Evolutionary conservation across 306 rosid genomes (phyloP).

Genomic region (Pueraria montana): DNA sequence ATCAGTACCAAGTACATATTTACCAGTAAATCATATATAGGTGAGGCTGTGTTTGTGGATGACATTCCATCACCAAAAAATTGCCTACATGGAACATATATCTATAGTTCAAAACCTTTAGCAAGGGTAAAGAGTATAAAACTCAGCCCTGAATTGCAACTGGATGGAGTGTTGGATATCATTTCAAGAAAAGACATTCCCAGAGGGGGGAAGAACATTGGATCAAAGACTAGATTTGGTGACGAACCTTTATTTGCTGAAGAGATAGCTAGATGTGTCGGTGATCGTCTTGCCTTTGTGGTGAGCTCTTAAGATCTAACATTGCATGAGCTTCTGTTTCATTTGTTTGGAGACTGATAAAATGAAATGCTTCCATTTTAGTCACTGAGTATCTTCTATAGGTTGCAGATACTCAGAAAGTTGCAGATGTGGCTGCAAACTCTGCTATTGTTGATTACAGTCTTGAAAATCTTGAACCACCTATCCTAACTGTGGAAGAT

Average conservation of each 20-base stretch:
- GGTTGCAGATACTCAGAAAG: constrained; percentile 95
- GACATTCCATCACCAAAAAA: constrained; percentile 86
- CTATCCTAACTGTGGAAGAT: constrained; percentile 82
- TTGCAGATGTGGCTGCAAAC: constrained; percentile 78
- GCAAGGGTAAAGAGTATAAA: constrained; percentile 69
- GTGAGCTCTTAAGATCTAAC: constrained; percentile 56
- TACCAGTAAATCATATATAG: constrained; percentile 54
- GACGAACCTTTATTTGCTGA: constrained; percentile 79
- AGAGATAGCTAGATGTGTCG: constrained; percentile 66
- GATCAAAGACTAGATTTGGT: constrained; percentile 59
- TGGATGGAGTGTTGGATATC: constrained; percentile 63
- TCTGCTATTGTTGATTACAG: constrained; percentile 72
- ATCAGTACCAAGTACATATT: neutral
- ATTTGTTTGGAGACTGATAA: constrained; percentile 1
- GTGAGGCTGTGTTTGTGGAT: constrained; percentile 92
- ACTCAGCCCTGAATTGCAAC: constrained; percentile 55
- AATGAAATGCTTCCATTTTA: constrained; percentile 34
- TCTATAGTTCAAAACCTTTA: constrained; percentile 81
- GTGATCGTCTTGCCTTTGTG: constrained; percentile 84
- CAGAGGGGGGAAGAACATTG: constrained; percentile 68
- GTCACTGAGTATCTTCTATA: constrained; percentile 51
- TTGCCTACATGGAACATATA: constrained; percentile 81
- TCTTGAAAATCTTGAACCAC: constrained; percentile 65
- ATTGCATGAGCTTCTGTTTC: constrained; percentile 27
- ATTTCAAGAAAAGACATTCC: constrained; percentile 82